A percentile compares a stretch with the other conserved stretches of the same genome.
These are phyloP conservation scores for Talaromyces atroroseus DNA, from an alignment of 2,329 filamentous ascomycete genomes.

Conservation along the genomic window DNA sequence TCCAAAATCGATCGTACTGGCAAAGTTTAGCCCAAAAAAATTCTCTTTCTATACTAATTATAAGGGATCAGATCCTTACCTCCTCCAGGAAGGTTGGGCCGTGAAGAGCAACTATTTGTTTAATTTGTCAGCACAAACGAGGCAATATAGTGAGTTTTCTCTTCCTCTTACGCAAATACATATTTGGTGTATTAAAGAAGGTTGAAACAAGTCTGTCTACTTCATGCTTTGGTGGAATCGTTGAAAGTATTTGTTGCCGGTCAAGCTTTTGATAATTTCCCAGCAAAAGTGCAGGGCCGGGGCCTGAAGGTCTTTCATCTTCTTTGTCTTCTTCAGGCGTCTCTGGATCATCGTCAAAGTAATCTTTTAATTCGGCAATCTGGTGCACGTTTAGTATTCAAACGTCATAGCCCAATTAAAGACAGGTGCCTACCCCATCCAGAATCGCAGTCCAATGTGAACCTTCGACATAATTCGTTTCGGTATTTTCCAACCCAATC, in stretches of 20 bases:
- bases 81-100: constrained; percentile 10
- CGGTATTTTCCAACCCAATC: constrained; percentile 8
- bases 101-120: constrained; percentile 3
- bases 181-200: constrained; percentile 6
- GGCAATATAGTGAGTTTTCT: background rate
- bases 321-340: background rate
- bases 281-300: constrained; percentile 3
- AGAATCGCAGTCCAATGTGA: constrained; percentile 13
- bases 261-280: constrained; percentile 5
- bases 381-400: background rate
- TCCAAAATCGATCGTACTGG: constrained; percentile 14
- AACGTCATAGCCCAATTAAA: background rate
- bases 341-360: constrained; percentile 5
- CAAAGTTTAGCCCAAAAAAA: background rate
- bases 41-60: no score
- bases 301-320: background rate
- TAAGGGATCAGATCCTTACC: background rate
- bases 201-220: constrained; percentile 8
- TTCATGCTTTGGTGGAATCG: constrained; percentile 7
- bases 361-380: constrained; percentile 13
- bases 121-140: background rate
- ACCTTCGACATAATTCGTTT: constrained; percentile 11
- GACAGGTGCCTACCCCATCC: background rate
- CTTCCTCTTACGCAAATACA: constrained; percentile 5
- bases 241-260: constrained; percentile 3